Evolutionary conservation across 139 green algal genomes (phyloP).

Genomic region (Micractinium conductrix): DNA sequence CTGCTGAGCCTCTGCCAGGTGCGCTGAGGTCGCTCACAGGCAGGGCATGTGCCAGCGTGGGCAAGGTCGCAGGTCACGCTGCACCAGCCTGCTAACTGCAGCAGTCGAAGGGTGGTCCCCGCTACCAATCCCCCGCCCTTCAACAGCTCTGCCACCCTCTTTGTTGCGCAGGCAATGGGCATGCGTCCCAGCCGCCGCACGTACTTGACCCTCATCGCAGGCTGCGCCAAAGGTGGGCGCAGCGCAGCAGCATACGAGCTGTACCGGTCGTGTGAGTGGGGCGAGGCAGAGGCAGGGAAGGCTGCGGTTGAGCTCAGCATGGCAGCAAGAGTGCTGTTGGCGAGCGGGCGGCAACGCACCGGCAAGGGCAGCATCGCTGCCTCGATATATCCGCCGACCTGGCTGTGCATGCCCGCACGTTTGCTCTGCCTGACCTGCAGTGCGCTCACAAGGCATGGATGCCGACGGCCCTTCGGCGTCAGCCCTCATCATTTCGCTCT

Average conservation of each 20-base stretch:
- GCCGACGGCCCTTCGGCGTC: constrained; percentile 44
- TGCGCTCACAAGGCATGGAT: constrained; percentile 40
- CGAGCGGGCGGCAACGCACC: no score
- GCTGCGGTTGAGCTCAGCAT: no score
- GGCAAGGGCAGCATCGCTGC: background rate
- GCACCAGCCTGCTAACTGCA: no score
- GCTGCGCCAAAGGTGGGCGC: constrained; percentile 44
- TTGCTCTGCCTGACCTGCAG: background rate
- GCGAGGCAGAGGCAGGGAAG: no score
- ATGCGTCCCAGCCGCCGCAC: constrained; percentile 42
- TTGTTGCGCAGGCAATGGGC: constrained; percentile 17
- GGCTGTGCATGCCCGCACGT: background rate
- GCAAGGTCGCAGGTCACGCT: no score
- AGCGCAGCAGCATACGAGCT: constrained; percentile 36
- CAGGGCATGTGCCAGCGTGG: no score
- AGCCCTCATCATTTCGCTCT: constrained; percentile 60
- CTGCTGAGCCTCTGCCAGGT: constrained; percentile 60
- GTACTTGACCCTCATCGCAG: constrained; percentile 50
- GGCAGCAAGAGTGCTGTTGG: background rate
- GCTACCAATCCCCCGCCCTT: background rate
- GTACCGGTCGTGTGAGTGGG: constrained; percentile 37
- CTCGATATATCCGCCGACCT: no score
- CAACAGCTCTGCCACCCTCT: background rate
- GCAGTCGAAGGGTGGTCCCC: no score
- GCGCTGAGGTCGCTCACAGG: no score